Evolutionary conservation across 2,329 filamentous ascomycete species (phyloP), one percentile per base, ranked within the genome.

Genomic region (Samsoniella hepiali): DNA sequence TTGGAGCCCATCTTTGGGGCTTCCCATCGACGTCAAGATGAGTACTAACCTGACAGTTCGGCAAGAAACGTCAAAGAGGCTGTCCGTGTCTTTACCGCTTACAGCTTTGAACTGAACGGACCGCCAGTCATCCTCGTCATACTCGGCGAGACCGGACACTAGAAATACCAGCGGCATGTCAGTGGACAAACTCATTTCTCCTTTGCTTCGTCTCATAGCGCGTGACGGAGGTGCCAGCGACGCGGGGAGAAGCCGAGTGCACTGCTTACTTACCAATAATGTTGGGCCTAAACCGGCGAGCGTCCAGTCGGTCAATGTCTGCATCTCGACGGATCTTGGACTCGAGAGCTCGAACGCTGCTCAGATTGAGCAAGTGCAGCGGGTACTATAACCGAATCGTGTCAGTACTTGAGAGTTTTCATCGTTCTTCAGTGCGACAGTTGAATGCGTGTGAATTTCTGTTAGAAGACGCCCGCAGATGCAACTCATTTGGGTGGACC

Each of bases 41-140:
- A 44, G 3, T 3, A 72, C 79, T 72, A 68, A 81, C 80, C 89
- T 82, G 0, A 87, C 85, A 1, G 88, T 90, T 36, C 88, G 84
- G 69, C 87, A 88, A 0, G 86, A 84, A 22, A 87, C 80, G 65
- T 84, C 79, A 66, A 87, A 85, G 7, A 71, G 62, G 63, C 67
- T 70, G 10, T 67, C 65, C 55, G 67, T 64, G 32, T 54, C 69
- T 13, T 72, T 71, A 49, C 73, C 71, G 45, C 75, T 74, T 50
- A 74, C 76, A 65, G 86, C 79, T 63, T 82, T 81, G 68, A 89
- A 81, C 29, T 78, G 76, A 44, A 91, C 80, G 34, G 76, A 79
- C 65, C 84, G 87, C 90, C 90, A 93, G 9, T 78, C 78, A 60
- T 93, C 89, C 73, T 93, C 90, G 22, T 85, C 83, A 69, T 89